Evolutionary conservation across 1,284 basidiomycete genomes (phyloP).

Genomic region (Moesziomyces sp.): DNA sequence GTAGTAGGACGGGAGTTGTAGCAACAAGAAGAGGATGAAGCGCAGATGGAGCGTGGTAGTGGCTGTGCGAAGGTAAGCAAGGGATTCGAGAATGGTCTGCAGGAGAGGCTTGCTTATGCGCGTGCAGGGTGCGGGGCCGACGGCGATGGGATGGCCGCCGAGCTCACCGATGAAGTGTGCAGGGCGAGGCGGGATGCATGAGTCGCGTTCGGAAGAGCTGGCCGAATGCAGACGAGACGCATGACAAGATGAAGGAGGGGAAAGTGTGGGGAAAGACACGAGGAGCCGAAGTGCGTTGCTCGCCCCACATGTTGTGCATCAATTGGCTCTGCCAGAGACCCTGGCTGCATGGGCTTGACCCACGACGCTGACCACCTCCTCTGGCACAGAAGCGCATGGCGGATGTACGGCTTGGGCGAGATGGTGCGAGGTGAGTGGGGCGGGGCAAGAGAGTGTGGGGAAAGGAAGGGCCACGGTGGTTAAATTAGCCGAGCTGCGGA

Average conservation of each 20-base stretch:
- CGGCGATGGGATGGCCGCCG: too few relatives aligned
- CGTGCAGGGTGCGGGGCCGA: too few relatives aligned
- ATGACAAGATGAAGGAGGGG: not conserved
- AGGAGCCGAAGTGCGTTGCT: not conserved
- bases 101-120: too few relatives aligned
- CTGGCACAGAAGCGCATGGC: too few relatives aligned
- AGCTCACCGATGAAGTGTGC: too few relatives aligned
- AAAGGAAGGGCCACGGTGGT: slow-evolving; percentile 1
- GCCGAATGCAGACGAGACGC: not conserved
- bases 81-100: too few relatives aligned
- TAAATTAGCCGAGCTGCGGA: slow-evolving; percentile 9
- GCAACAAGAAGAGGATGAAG: too few relatives aligned
- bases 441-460: slow-evolving; percentile 7
- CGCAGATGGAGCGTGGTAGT: too few relatives aligned
- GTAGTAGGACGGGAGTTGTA: too few relatives aligned
- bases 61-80: too few relatives aligned
- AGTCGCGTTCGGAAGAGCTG: not conserved
- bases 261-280: not conserved
- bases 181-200: not conserved
- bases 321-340: not conserved
- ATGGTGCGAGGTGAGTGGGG: too few relatives aligned
- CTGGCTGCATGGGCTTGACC: not conserved
- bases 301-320: not conserved
- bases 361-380: too few relatives aligned
- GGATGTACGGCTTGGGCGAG: not conserved